These are phyloP conservation scores for Exophiala spinifera DNA, from an alignment of 2,329 filamentous ascomycete species.

Conservation along the genomic window DNA sequence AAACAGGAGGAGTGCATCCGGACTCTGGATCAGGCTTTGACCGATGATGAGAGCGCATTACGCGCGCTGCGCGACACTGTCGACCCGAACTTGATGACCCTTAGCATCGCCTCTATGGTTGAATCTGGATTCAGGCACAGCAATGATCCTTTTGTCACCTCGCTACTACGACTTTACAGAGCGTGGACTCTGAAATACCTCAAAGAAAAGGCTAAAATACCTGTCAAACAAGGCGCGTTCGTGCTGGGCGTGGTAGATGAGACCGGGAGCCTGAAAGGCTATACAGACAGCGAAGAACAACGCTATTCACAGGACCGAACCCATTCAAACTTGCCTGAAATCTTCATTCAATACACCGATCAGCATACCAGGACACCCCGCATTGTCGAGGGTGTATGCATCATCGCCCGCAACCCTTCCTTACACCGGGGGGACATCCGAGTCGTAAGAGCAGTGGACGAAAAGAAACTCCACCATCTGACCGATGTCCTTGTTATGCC, in stretches of 20 bases:
- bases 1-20: slow-evolving; percentile 69
- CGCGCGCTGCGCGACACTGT: slow-evolving; percentile 69
- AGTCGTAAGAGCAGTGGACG: slow-evolving; percentile 78
- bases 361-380: slow-evolving; percentile 55
- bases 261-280: slow-evolving; percentile 69
- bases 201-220: slow-evolving; percentile 87
- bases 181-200: slow-evolving; percentile 85
- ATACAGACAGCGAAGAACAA: slow-evolving; percentile 36
- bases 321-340: slow-evolving; percentile 66
- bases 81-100: slow-evolving; percentile 79
- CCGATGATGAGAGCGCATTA: slow-evolving; percentile 61
- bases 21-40: slow-evolving; percentile 67
- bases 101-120: slow-evolving; percentile 72
- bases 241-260: slow-evolving; percentile 88
- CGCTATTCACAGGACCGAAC: slow-evolving; percentile 38
- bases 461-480: slow-evolving; percentile 69
- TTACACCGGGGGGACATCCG: slow-evolving; percentile 90
- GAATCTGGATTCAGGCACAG: slow-evolving; percentile 71
- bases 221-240: slow-evolving; percentile 78
- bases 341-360: slow-evolving; percentile 79
- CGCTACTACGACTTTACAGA: slow-evolving; percentile 78
- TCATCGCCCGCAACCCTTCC: slow-evolving; percentile 88
- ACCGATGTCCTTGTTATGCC: slow-evolving; percentile 86
- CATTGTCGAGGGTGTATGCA: slow-evolving; percentile 71
- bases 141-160: slow-evolving; percentile 76